These are phyloP conservation scores for Hippophae tibetana DNA, from an alignment of 306 rosid species.

Conservation along the genomic window DNA sequence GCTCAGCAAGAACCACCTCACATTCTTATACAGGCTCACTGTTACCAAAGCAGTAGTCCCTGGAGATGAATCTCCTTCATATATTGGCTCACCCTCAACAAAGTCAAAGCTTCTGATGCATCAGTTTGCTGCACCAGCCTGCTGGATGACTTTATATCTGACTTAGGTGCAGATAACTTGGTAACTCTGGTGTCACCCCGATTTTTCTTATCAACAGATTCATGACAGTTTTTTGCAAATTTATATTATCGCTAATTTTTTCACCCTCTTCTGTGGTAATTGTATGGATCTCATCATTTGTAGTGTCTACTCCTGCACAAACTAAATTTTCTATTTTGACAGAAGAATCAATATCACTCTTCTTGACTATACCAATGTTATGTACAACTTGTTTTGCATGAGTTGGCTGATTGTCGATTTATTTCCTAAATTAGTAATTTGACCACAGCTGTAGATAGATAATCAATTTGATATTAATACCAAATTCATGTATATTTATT, in stretches of 20 bases:
- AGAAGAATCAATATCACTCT: slow-evolving; percentile 25
- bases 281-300: slow-evolving; percentile 26
- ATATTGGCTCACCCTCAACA: slow-evolving; percentile 77
- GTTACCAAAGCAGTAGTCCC: slow-evolving; percentile 34
- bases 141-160: slow-evolving; percentile 41
- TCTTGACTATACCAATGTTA: slow-evolving; percentile 28
- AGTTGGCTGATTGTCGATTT: slow-evolving; percentile 24
- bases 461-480: too few species aligned
- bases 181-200: slow-evolving; percentile 26
- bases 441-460: too few species aligned
- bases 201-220: slow-evolving; percentile 29
- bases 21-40: slow-evolving; percentile 93
- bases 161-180: slow-evolving; percentile 32
- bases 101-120: slow-evolving; percentile 47
- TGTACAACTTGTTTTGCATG: slow-evolving; percentile 28
- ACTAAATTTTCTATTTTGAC: slow-evolving; percentile 33
- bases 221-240: slow-evolving; percentile 26
- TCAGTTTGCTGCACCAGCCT: slow-evolving; percentile 34
- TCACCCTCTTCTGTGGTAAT: slow-evolving; percentile 26
- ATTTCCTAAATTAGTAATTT: too few species aligned
- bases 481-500: too few species aligned
- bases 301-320: slow-evolving; percentile 26
- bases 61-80: slow-evolving; percentile 81
- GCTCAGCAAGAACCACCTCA: slow-evolving; percentile 78
- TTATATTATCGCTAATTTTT: slow-evolving; percentile 19